Evolutionary conservation across 768 basidiomycete species (phyloP).

Genomic region (Hericium erinaceus): DNA sequence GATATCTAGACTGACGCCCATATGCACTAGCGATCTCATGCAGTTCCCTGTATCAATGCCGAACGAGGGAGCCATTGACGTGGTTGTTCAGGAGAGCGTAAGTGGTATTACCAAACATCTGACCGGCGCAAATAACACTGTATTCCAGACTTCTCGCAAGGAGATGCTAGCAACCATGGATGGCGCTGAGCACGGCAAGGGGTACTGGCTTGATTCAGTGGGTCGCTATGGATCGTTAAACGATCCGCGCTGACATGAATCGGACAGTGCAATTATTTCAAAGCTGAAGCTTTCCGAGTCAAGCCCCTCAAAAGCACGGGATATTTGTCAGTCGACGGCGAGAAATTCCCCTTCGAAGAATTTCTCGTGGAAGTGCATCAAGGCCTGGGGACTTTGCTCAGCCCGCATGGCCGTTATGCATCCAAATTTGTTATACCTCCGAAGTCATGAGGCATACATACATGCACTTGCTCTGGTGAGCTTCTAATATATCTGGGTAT

Average conservation of each 20-base stretch:
- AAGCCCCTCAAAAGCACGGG: slow-evolving; percentile 49
- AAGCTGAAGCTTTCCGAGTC: slow-evolving; percentile 65
- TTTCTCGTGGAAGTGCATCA: slow-evolving; percentile 71
- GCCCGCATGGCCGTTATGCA: slow-evolving; percentile 52
- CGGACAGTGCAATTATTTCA: slow-evolving; percentile 57
- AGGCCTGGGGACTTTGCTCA: slow-evolving; percentile 57
- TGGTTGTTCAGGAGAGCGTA: slow-evolving; percentile 58
- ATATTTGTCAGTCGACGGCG: slow-evolving; percentile 67
- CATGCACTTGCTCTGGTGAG: too few relatives aligned
- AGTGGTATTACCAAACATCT: slow-evolving; percentile 16
- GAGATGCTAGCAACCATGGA: slow-evolving; percentile 46
- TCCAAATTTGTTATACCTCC: slow-evolving; percentile 31
- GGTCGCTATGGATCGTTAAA: slow-evolving; percentile 13
- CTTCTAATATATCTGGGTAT: too few relatives aligned
- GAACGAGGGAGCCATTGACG: slow-evolving; percentile 70
- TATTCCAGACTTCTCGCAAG: slow-evolving; percentile 35
- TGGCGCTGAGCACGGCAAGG: slow-evolving; percentile 51
- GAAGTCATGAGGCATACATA: too few relatives aligned
- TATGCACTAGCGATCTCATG: slow-evolving; percentile 53
- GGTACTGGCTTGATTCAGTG: slow-evolving; percentile 56
- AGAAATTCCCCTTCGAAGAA: slow-evolving; percentile 61
- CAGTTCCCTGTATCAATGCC: slow-evolving; percentile 78
- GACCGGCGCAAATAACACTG: background rate
- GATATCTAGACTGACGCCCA: background rate
- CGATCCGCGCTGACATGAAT: slow-evolving; percentile 5